phyloP scores from a whole-genome alignment of 768 basidiomycete genomes.

The Pleurotus pulmonarius region DNA sequence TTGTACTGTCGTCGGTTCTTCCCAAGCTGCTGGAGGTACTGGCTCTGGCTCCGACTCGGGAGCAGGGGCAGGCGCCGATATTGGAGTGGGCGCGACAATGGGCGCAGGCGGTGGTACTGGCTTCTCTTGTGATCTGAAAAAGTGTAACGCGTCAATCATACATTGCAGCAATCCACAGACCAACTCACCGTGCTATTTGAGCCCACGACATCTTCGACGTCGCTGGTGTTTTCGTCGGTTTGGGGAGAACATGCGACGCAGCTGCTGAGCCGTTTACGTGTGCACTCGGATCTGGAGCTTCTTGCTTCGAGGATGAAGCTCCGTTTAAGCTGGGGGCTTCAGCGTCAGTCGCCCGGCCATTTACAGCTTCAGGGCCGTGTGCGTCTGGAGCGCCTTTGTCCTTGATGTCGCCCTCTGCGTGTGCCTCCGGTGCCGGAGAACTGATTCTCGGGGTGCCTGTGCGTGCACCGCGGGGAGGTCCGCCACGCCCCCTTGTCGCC shows the following conservation, averaged over 20 bases:
- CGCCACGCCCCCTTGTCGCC: constrained; percentile 32
- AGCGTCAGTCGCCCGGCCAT: not conserved
- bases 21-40: constrained; percentile 44
- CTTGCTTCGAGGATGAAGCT: constrained; percentile 5
- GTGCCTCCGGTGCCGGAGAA: constrained; percentile 17
- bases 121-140: constrained; percentile 62
- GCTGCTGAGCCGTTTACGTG: constrained; percentile 33
- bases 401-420: constrained; percentile 9
- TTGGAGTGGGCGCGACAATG: constrained; percentile 25
- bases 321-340: not conserved
- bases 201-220: constrained; percentile 85
- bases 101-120: constrained; percentile 34
- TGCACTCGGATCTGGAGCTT: constrained; percentile 8
- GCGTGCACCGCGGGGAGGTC: constrained; percentile 14
- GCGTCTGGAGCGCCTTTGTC: not conserved
- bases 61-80: constrained; percentile 24
- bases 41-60: constrained; percentile 31
- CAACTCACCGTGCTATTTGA: constrained; percentile 68
- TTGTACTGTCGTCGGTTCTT: constrained; percentile 71
- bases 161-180: constrained; percentile 1
- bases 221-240: constrained; percentile 51
- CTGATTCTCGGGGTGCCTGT: constrained; percentile 28
- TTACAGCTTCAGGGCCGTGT: not conserved
- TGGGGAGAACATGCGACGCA: not conserved
- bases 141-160: constrained; percentile 7